These are phyloP conservation scores for Trypanosoma mega DNA, from an alignment of 208 protist species.

Conservation along the genomic window DNA sequence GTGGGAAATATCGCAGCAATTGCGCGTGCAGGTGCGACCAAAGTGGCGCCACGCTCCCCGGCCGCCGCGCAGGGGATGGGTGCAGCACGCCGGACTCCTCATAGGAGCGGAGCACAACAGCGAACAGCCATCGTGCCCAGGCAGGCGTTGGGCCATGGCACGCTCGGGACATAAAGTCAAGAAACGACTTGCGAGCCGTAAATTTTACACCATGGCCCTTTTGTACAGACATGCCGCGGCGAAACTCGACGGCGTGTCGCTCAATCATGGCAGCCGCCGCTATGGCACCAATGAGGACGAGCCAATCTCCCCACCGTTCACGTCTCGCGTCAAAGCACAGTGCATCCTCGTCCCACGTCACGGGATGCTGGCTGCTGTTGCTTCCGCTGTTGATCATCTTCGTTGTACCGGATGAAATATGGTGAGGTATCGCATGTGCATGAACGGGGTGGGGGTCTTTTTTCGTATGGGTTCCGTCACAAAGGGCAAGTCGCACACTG, in stretches of 20 bases:
- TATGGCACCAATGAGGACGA: conserved; percentile 28
- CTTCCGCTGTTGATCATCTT: too few species aligned
- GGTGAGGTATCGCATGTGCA: too few species aligned
- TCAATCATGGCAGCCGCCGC: conserved; percentile 21
- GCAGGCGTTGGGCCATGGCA: conserved; percentile 1
- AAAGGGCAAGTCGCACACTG: conserved; percentile 15
- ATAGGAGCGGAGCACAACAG: conserved; percentile 27
- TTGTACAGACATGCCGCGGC: background rate
- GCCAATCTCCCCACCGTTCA: conserved; percentile 33
- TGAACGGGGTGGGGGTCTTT: too few species aligned
- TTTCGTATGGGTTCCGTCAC: too few species aligned
- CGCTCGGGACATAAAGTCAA: conserved; percentile 12
- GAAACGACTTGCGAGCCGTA: conserved; percentile 7
- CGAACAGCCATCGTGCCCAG: conserved; percentile 29
- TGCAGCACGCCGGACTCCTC: conserved; percentile 37
- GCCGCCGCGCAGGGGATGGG: conserved; percentile 24
- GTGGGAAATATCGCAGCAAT: conserved; percentile 36
- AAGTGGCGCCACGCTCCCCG: conserved; percentile 32
- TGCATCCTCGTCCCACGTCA: background rate
- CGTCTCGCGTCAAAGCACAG: conserved; percentile 20
- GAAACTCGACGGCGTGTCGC: conserved; percentile 13
- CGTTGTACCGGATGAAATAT: too few species aligned
- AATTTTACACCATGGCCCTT: conserved; percentile 14
- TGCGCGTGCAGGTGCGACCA: conserved; percentile 39
- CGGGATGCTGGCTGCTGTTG: too few species aligned